phyloP scores from a whole-genome alignment of 2,329 filamentous ascomycete species.

The Fusarium sarcochroum region DNA sequence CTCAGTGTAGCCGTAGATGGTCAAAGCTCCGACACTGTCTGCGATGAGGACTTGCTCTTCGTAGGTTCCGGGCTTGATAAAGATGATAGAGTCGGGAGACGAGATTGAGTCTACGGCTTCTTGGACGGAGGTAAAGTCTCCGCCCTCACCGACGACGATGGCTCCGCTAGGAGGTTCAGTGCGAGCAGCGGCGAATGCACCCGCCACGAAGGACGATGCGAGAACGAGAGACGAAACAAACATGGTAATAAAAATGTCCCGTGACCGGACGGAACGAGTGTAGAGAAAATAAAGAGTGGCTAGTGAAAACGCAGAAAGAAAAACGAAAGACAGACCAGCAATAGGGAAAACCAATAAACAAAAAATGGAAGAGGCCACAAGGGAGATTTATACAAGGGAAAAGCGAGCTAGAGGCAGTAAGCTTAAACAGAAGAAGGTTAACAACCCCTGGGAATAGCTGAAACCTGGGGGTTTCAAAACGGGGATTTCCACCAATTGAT shows the following conservation, averaged over 20 bases:
- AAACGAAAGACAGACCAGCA: background rate
- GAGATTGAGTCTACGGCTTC: conserved; percentile 66
- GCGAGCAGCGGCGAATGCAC: conserved; percentile 43
- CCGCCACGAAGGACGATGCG: conserved; percentile 24
- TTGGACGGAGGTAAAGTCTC: conserved; percentile 59
- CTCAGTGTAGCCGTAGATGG: conserved; percentile 71
- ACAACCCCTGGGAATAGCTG: background rate
- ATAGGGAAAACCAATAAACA: too few species aligned
- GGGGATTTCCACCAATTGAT: background rate
- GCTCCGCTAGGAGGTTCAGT: conserved; percentile 52
- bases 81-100: conserved; percentile 37
- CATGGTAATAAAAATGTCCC: conserved; percentile 15
- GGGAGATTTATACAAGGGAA: background rate
- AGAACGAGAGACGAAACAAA: conserved; percentile 11
- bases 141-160: conserved; percentile 53
- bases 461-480: background rate
- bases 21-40: conserved; percentile 62
- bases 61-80: conserved; percentile 45
- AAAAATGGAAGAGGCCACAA: too few species aligned
- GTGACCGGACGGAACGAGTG: conserved; percentile 16
- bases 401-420: background rate
- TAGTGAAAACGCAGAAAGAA: background rate
- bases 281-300: background rate
- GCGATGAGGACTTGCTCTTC: conserved; percentile 70
- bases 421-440: background rate